phyloP scores from a whole-genome alignment of 2,329 filamentous ascomycete genomes.

The Anthostomella pinea region DNA sequence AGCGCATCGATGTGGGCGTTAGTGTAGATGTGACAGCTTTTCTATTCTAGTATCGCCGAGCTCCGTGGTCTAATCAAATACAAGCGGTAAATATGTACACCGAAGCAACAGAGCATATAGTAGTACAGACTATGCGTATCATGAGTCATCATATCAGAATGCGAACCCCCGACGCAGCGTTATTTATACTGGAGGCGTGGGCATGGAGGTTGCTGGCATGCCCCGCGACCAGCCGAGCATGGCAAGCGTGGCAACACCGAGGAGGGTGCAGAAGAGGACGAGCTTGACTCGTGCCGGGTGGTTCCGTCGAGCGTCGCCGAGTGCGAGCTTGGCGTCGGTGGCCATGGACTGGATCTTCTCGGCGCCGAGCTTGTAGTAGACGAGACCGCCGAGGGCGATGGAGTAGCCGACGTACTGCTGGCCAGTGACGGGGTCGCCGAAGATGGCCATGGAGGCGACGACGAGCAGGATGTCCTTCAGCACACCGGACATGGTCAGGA shows the following conservation, averaged over 20 bases:
- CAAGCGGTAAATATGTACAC: too few relatives aligned
- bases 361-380: slow-evolving; percentile 29
- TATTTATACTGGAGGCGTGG: slow-evolving; percentile 13
- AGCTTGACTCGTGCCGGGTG: slow-evolving; percentile 22
- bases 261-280: slow-evolving; percentile 15
- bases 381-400: slow-evolving; percentile 46
- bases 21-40: too few relatives aligned
- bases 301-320: slow-evolving; percentile 20
- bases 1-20: too few relatives aligned
- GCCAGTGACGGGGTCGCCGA: slow-evolving; percentile 60
- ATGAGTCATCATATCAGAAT: too few relatives aligned
- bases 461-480: slow-evolving; percentile 73
- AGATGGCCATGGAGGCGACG: slow-evolving; percentile 63
- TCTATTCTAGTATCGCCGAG: too few relatives aligned
- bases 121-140: too few relatives aligned
- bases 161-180: neutral
- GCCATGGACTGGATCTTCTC: slow-evolving; percentile 26
- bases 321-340: slow-evolving; percentile 17
- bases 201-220: slow-evolving; percentile 11
- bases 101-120: too few relatives aligned
- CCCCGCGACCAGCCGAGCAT: slow-evolving; percentile 20
- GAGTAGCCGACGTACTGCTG: slow-evolving; percentile 70
- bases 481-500: slow-evolving; percentile 69
- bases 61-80: too few relatives aligned
- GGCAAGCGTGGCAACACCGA: slow-evolving; percentile 15